These are phyloP conservation scores for Penicillium oxalicum DNA, from an alignment of 2,329 filamentous ascomycete species.

Conservation along the genomic window DNA sequence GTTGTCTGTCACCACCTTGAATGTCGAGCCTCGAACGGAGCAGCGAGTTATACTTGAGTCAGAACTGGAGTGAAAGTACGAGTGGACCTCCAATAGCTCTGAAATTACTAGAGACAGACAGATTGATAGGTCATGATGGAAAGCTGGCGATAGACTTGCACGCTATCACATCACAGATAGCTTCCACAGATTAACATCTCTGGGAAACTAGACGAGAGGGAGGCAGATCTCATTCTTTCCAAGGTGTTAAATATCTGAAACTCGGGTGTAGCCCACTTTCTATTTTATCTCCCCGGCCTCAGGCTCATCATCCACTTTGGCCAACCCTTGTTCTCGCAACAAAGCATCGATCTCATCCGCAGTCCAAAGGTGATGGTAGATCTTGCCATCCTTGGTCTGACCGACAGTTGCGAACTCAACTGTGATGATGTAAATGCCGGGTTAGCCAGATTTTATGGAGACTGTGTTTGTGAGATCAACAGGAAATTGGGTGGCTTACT, in stretches of 20 bases:
- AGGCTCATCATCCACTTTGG: slow-evolving; percentile 67
- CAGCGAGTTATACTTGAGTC: too few relatives aligned
- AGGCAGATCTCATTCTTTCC: slow-evolving; percentile 22
- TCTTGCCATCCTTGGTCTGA: slow-evolving; percentile 88
- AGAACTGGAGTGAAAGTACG: too few relatives aligned
- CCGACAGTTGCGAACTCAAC: slow-evolving; percentile 98
- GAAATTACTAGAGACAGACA: too few relatives aligned
- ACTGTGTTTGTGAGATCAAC: neutral
- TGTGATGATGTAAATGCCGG: slow-evolving; percentile 34
- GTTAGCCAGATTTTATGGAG: slow-evolving; percentile 10
- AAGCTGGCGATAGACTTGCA: too few relatives aligned
- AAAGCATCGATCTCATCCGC: slow-evolving; percentile 93
- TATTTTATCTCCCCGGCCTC: slow-evolving; percentile 50
- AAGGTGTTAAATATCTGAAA: slow-evolving; percentile 21
- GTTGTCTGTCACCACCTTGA: too few relatives aligned
- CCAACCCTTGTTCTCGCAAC: slow-evolving; percentile 90
- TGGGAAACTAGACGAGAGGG: neutral
- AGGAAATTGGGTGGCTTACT: slow-evolving; percentile 53
- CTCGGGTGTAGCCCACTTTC: slow-evolving; percentile 20
- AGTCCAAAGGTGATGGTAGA: slow-evolving; percentile 96
- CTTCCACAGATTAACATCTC: too few relatives aligned
- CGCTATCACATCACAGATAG: slow-evolving; percentile 10
- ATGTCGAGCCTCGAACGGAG: too few relatives aligned
- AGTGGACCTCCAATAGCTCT: too few relatives aligned
- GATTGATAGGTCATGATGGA: too few relatives aligned